Evolutionary conservation across 2,329 filamentous ascomycete genomes (phyloP).

Genomic region (Lasiodiplodia hormozganensis): DNA sequence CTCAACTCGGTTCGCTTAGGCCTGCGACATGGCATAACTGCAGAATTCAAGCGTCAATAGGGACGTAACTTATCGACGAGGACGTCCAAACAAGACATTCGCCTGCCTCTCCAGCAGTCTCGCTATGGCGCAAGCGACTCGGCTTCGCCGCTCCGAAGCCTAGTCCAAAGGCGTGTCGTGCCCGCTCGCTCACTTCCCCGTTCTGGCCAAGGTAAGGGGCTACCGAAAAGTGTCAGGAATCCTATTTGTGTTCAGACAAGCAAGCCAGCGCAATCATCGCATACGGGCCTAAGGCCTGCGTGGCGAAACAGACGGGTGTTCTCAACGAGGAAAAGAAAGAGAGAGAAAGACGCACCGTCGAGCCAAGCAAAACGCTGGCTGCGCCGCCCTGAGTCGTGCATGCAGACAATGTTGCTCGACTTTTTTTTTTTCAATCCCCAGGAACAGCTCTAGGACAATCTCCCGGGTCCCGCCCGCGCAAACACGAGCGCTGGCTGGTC

Average conservation of each 20-base stretch:
- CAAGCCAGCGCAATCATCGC: background rate
- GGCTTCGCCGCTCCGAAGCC: background rate
- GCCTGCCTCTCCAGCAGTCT: too few relatives aligned
- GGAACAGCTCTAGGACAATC: constrained; percentile 18
- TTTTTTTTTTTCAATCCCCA: constrained; percentile 11
- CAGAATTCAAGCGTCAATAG: background rate
- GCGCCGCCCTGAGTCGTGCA: constrained; percentile 16
- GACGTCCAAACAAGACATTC: too few relatives aligned
- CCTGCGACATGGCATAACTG: background rate
- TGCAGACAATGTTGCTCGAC: constrained; percentile 6
- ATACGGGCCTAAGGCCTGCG: constrained; percentile 16
- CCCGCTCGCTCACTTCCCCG: background rate
- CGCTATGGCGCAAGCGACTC: background rate
- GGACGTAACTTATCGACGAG: too few relatives aligned
- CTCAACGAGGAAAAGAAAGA: background rate
- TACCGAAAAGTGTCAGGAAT: background rate
- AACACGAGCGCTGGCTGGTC: background rate
- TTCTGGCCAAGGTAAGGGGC: constrained; percentile 17
- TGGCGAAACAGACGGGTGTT: background rate
- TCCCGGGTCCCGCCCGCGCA: constrained; percentile 15
- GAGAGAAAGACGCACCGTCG: background rate
- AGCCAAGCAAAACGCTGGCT: background rate
- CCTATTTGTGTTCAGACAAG: constrained; percentile 8
- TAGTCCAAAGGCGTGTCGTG: background rate
- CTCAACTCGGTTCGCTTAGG: background rate